A percentile compares a stretch with the other conserved stretches of the same genome.
Conservation (phyloP, 2,329 filamentous ascomycete genomes). For the Cyclaneusma minus region DNA sequence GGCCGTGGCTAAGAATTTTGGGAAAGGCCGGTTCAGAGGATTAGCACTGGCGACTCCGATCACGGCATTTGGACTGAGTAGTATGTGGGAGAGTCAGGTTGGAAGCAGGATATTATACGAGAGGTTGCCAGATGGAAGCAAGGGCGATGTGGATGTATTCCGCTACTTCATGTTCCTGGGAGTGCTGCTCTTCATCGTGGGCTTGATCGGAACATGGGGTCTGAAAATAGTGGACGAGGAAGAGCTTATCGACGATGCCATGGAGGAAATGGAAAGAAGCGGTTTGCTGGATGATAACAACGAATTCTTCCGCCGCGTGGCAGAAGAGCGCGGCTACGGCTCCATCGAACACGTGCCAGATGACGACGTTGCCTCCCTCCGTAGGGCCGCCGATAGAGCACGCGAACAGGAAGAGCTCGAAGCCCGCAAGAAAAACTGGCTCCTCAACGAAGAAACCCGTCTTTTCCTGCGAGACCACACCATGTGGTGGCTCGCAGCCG, state of each 20-base stretch:
- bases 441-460: conserved; percentile 81
- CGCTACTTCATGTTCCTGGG: conserved; percentile 79
- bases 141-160: conserved; percentile 57
- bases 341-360: conserved; percentile 31
- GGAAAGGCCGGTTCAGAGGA: conserved; percentile 72
- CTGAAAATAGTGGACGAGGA: conserved; percentile 71
- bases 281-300: conserved; percentile 64
- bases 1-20: conserved; percentile 96
- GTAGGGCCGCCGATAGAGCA: conserved; percentile 7
- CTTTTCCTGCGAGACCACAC: conserved; percentile 75
- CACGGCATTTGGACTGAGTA: conserved; percentile 81
- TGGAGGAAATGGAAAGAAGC: conserved; percentile 81
- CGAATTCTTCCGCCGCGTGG: conserved; percentile 45
- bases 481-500: conserved; percentile 88
- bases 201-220: conserved; percentile 57
- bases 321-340: conserved; percentile 43
- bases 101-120: conserved; percentile 68
- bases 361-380: conserved; percentile 27
- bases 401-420: conserved; percentile 24
- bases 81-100: conserved; percentile 90
- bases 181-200: conserved; percentile 52
- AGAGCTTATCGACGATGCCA: conserved; percentile 75
- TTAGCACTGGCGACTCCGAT: conserved; percentile 83
- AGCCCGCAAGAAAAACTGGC: conserved; percentile 67
- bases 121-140: conserved; percentile 42